A percentile compares a stretch with the other conserved stretches of the same genome.
Conservation (phyloP, 371 early-diverging fungal species). For the Ordospora colligata region DNA sequence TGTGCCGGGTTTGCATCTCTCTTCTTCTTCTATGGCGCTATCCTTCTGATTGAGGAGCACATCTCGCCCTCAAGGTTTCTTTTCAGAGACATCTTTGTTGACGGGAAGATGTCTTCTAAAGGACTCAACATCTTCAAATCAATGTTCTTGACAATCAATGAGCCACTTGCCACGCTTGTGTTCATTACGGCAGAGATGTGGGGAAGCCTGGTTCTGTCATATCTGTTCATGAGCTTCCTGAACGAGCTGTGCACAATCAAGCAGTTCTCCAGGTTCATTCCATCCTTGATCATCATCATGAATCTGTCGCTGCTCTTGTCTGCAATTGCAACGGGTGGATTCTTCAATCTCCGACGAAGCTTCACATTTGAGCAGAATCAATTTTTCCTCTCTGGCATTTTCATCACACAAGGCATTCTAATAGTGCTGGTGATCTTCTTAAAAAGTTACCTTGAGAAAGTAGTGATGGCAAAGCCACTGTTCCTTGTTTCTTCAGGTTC, state of each 20-base stretch:
- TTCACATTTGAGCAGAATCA: constrained; percentile 25
- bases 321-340: constrained; percentile 31
- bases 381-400: constrained; percentile 30
- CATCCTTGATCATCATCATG: constrained; percentile 57
- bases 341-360: constrained; percentile 24
- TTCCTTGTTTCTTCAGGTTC: constrained; percentile 26
- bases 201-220: constrained; percentile 59
- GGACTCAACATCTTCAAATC: constrained; percentile 44
- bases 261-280: constrained; percentile 60
- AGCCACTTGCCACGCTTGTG: constrained; percentile 58
- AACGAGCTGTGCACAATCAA: constrained; percentile 59
- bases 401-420: constrained; percentile 41
- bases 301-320: constrained; percentile 57
- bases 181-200: constrained; percentile 61
- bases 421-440: constrained; percentile 36
- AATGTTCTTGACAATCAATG: constrained; percentile 53
- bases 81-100: constrained; percentile 52
- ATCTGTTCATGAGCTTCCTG: constrained; percentile 60
- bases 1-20: constrained; percentile 48
- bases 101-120: constrained; percentile 42
- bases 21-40: constrained; percentile 49
- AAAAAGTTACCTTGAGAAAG: constrained; percentile 47
- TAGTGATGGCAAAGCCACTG: constrained; percentile 43
- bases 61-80: constrained; percentile 47
- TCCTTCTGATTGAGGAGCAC: constrained; percentile 53